Conservation (phyloP, 1,139 yeast genomes). For the Scheffersomyces cryptocercus region DNA sequence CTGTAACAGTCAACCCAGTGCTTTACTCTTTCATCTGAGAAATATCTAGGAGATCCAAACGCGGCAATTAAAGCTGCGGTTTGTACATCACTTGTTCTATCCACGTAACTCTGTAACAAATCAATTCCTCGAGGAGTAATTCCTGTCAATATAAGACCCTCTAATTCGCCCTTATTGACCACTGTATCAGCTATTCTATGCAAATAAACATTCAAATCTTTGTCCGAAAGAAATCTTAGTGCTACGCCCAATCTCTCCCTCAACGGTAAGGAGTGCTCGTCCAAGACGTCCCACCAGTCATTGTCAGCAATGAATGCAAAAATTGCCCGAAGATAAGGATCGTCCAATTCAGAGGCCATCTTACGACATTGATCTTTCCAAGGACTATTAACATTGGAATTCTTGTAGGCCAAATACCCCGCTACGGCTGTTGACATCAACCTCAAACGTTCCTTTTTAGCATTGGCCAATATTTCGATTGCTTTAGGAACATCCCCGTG, state of each 20-base stretch:
- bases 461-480: conserved; percentile 62
- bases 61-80: conserved; percentile 83
- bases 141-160: conserved; percentile 88
- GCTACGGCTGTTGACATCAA: conserved; percentile 94
- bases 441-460: conserved; percentile 62
- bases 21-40: conserved; percentile 66
- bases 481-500: conserved; percentile 87
- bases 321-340: conserved; percentile 87
- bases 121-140: conserved; percentile 82
- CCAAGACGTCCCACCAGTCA: conserved; percentile 95
- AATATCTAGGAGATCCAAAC: conserved; percentile 82
- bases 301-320: conserved; percentile 94
- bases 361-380: conserved; percentile 94
- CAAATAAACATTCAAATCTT: conserved; percentile 68
- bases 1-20: conserved; percentile 81
- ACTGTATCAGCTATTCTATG: conserved; percentile 72
- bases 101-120: conserved; percentile 82
- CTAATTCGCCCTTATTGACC: conserved; percentile 77
- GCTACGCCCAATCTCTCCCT: conserved; percentile 92
- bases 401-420: conserved; percentile 80
- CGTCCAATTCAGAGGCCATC: conserved; percentile 82
- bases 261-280: conserved; percentile 84
- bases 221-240: conserved; percentile 76
- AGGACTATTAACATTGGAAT: conserved; percentile 63
- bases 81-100: conserved; percentile 88